Base-by-base conservation (phyloP, 1,284 basidiomycete species). In the Kalmanozyma brasiliensis region DNA sequence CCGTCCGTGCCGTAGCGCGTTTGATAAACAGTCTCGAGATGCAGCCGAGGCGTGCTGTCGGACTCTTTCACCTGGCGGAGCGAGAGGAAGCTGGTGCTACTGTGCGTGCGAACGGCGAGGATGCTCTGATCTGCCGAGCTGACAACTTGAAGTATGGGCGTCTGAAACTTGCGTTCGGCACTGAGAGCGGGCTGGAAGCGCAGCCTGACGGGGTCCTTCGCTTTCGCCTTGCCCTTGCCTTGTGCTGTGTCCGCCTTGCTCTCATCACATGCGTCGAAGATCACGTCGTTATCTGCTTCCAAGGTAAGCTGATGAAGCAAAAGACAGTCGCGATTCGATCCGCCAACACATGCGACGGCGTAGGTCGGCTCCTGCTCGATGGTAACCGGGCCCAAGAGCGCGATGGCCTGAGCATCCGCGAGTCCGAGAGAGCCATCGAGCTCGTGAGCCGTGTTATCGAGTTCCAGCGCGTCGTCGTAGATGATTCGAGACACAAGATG, bases 251-350 rank as follows among this genome's bases (percentile, higher is more conserved):
- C 9, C 4, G 35, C 7, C 14, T 40, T 8, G 2, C 9, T 26
- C 11, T 3, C 11, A 26, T 35, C 16, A n/a, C 11, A n/a, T 14
- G 44, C 11, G 17, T 24, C 19, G 24, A 29, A 10, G 8, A 30
- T 4, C 1, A 9, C 29, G 4, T 17, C 41, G 13, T 23, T 32
- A 24, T 16, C 17, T 9, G n/a, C 17, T 9, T 29, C n/a, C 9
- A 7, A 13, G 2, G 56, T 34, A 14, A 68, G 53, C 43, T 59
- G 66, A 32, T 69, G 66, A n/a, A 69, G 48, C 0, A 69, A 46
- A 3, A 69, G 52, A 6, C 48, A 55, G 43, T 64, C 48, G 8
- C 56, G 52, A 13, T 69, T 56, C 14, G 16, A 5, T 16, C 66
- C 60, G 2, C 66, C 66, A 14, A 69, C 20, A 24, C 55, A 59